Conservation (phyloP, 2,329 filamentous ascomycete species). For the Sphaceloma murrayae region DNA sequence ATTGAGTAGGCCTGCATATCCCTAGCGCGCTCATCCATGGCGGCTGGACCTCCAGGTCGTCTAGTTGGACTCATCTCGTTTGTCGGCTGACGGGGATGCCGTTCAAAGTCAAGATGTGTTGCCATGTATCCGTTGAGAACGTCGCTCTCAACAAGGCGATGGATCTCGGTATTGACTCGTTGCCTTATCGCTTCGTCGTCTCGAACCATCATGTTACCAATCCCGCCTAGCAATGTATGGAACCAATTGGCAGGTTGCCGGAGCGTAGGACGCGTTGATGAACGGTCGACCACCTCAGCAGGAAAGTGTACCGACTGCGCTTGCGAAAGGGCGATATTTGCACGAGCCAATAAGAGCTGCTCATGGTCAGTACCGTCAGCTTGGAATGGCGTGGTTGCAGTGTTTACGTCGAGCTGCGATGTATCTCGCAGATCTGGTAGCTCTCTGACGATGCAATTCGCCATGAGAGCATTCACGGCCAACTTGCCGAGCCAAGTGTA, state of each 20-base stretch:
- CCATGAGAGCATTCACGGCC: background rate
- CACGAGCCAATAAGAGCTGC: background rate
- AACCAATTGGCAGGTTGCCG: background rate
- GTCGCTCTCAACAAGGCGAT: background rate
- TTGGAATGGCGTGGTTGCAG: background rate
- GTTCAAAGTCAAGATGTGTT: background rate
- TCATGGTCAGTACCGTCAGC: background rate
- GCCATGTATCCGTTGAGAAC: background rate
- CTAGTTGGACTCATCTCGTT: background rate
- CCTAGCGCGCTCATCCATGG: background rate
- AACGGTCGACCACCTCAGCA: no score
- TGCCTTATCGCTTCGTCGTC: background rate
- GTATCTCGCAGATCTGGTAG: background rate
- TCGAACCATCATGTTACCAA: background rate
- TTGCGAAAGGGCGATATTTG: background rate
- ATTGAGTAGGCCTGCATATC: background rate
- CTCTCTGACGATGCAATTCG: background rate
- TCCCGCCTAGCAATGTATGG: background rate
- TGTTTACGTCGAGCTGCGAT: background rate
- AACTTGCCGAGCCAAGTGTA: background rate
- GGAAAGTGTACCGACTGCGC: background rate
- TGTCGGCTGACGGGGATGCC: background rate
- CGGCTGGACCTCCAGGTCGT: no score
- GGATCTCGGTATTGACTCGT: background rate
- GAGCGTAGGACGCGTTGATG: background rate